Conservation (phyloP, 139 green algal species). For the Helicosporidium sp. region DNA sequence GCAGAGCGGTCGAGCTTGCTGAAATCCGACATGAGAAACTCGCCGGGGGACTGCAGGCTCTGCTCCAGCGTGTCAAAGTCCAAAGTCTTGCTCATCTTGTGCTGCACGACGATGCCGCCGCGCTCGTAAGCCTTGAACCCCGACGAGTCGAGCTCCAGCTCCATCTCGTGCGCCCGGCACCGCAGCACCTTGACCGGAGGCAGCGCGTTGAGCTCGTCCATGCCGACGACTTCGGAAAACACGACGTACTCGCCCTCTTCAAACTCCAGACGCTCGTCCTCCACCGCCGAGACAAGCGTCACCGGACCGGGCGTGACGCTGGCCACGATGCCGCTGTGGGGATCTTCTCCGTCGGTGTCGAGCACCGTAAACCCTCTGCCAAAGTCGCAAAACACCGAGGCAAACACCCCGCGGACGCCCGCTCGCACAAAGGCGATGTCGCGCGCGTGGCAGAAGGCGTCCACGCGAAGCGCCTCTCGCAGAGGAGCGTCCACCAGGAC, state of each 20-base stretch:
- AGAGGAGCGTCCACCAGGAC: conserved; percentile 48
- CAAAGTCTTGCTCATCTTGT: conserved; percentile 73
- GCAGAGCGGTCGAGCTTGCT: conserved; percentile 78
- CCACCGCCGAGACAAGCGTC: conserved; percentile 81
- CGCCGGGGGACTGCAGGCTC: conserved; percentile 56
- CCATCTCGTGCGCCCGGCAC: conserved; percentile 78
- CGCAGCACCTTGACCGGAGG: conserved; percentile 57
- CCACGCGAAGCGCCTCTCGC: conserved; percentile 40
- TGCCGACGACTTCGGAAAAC: conserved; percentile 80
- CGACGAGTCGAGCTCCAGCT: conserved; percentile 75
- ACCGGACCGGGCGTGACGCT: conserved; percentile 46
- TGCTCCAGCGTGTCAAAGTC: conserved; percentile 54
- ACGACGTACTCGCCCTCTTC: conserved; percentile 57
- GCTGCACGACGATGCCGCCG: conserved; percentile 78
- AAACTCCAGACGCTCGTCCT: conserved; percentile 95
- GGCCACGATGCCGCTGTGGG: conserved; percentile 79
- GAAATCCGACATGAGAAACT: conserved; percentile 93
- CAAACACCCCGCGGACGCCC: conserved; percentile 79
- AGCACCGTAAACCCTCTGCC: conserved; percentile 63
- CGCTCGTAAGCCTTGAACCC: conserved; percentile 27
- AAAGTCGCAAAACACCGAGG: conserved; percentile 88
- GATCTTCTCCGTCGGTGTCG: conserved; percentile 79
- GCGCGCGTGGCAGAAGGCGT: conserved; percentile 59
- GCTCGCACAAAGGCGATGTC: conserved; percentile 47
- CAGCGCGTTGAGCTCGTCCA: conserved; percentile 62